Evolutionary conservation across 2,329 filamentous ascomycete species (phyloP), one percentile per base, ranked within the genome.

Genomic region (Trichoderma lentiforme): DNA sequence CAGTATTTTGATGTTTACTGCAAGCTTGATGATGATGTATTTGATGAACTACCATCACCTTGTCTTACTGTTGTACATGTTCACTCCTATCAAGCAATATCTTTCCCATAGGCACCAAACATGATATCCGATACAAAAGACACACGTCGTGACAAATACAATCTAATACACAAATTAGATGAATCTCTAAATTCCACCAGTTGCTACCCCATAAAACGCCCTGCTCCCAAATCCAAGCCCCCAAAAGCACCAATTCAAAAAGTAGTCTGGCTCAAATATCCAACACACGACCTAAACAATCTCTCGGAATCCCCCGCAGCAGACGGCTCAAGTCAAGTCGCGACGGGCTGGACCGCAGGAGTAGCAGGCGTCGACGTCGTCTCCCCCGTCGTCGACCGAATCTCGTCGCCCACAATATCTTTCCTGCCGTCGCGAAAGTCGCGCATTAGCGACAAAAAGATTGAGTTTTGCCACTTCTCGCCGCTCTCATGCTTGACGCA

Each of bases 381-480:
- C 1, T 65, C 71, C 21, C 67, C 75, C n/a, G 76, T 82, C 56
- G 80, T 82, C 56, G 80, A 79, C 6, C 78, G 78, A 30, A 85
- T 82, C 75, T 84, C 79, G 36, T 84, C 80, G 57, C 83, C 80
- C 14, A 84, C 75, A 62, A 85, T 83, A 24, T 84, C 83, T 73
- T 85, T 85, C 26, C 76, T 80, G 1, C 83, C 83, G 62, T 85
- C 83, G 9, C 82, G 79, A 60, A 85, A 84, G 70, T 85, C 83
- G 21, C 82, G 81, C 83, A 85, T 85, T 4, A 85, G 78, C 0
- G 81, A 81, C 8, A 85, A 76, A 56, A 85, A 85, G n/a, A 80
- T 77, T 0, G 83, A 85, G 58, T 85, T 83, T 73, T 83, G 83
- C 83, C 83, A 85, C 74, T 85, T 85, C 9, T 84, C 83, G 56